Percentiles rank a stretch among this genome's conserved stretches.
These are phyloP conservation scores for Magnaporthales sp. DNA, from an alignment of 2,329 filamentous ascomycete genomes.

Conservation along the genomic window DNA sequence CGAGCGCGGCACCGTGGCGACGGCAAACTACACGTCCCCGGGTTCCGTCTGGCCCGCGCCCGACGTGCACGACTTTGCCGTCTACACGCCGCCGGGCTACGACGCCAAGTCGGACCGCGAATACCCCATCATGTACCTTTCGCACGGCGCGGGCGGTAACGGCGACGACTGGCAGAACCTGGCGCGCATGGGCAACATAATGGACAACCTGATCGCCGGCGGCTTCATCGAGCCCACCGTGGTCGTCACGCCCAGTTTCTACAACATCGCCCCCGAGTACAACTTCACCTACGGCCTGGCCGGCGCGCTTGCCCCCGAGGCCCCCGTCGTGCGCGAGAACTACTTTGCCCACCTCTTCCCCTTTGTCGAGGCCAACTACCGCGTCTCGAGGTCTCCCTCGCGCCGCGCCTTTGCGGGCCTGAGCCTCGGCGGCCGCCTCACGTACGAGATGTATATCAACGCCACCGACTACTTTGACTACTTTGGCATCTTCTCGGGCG, in stretches of 20 bases:
- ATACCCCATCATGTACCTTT: conserved; percentile 20
- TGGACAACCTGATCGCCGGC: conserved; percentile 20
- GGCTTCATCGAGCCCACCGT: conserved; percentile 20
- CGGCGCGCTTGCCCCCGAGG: conserved; percentile 11
- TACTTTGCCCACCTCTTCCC: conserved; percentile 18
- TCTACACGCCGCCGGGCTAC: conserved; percentile 20
- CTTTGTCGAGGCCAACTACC: conserved; percentile 15
- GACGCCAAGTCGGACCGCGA: conserved; percentile 12
- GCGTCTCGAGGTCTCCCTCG: conserved; percentile 16
- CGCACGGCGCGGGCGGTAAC: conserved; percentile 19
- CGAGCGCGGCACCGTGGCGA: conserved; percentile 15
- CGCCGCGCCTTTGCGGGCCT: conserved; percentile 20
- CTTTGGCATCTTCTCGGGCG: conserved; percentile 20
- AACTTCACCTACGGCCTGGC: conserved; percentile 16
- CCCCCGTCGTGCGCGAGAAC: conserved; percentile 15
- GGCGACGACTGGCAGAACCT: conserved; percentile 21
- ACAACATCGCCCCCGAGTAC: conserved; percentile 15
- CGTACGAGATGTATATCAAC: conserved; percentile 22
- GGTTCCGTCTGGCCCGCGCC: conserved; percentile 19
- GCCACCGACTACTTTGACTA: conserved; percentile 20
- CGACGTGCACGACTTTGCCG: conserved; percentile 17
- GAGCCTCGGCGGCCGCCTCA: conserved; percentile 17
- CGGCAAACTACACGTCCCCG: conserved; percentile 20
- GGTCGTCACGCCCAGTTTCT: conserved; percentile 20
- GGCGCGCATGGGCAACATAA: conserved; percentile 17